Evolutionary conservation across 495 filamentous ascomycete genomes (phyloP).

Genomic region (Aspergillus leporis): DNA sequence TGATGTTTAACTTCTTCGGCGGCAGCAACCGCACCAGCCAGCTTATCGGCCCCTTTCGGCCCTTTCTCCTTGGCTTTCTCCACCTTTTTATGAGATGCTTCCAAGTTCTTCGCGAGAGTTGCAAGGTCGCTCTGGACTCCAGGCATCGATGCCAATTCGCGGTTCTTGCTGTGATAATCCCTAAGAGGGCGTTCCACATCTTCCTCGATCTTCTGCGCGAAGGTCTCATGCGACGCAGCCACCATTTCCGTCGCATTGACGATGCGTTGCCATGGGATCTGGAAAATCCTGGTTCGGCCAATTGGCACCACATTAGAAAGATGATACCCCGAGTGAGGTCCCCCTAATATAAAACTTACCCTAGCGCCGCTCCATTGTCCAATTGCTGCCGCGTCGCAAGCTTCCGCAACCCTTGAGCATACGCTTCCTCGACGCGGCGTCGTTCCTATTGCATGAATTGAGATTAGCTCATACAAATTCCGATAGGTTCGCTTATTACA

Average conservation of each 20-base stretch:
- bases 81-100: slow-evolving; percentile 79
- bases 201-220: slow-evolving; percentile 82
- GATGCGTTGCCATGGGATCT: slow-evolving; percentile 90
- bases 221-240: slow-evolving; percentile 79
- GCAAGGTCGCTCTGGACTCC: slow-evolving; percentile 80
- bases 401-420: slow-evolving; percentile 81
- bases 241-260: slow-evolving; percentile 75
- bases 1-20: slow-evolving; percentile 76
- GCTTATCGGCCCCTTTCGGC: slow-evolving; percentile 74
- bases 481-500: slow-evolving; percentile 8
- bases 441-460: slow-evolving; percentile 67
- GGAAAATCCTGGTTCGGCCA: slow-evolving; percentile 68
- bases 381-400: slow-evolving; percentile 68
- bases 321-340: neutral
- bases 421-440: slow-evolving; percentile 86
- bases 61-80: slow-evolving; percentile 84
- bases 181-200: slow-evolving; percentile 88
- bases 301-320: slow-evolving; percentile 3
- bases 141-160: slow-evolving; percentile 81
- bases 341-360: slow-evolving; percentile 55
- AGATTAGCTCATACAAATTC: neutral
- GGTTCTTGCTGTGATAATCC: slow-evolving; percentile 67
- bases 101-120: slow-evolving; percentile 79
- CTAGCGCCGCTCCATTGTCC: slow-evolving; percentile 75
- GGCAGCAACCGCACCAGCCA: slow-evolving; percentile 71